Percentiles rank a stretch among this genome's conserved stretches.
These are phyloP conservation scores for Circinella umbellata DNA, from an alignment of 371 early-diverging fungal genomes.

Conservation along the genomic window DNA sequence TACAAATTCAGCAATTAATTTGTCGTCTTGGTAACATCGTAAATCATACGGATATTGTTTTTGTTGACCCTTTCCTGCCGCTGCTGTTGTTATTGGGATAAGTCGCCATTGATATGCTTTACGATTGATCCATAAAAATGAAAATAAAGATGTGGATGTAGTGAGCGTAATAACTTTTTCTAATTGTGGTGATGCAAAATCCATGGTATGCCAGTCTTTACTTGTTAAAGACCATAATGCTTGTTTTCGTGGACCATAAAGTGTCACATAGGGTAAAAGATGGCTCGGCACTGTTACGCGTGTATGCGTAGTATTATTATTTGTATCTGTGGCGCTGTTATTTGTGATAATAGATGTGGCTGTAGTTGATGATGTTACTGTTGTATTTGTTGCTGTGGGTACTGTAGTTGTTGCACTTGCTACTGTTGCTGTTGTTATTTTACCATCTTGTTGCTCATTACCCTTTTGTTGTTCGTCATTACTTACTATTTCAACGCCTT, in stretches of 20 bases:
- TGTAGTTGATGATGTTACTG: not conserved
- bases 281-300: conserved; percentile 13
- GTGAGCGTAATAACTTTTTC: conserved; percentile 21
- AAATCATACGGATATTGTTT: conserved; percentile 16
- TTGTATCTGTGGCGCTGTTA: no score
- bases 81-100: conserved; percentile 8
- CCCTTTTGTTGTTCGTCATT: not conserved
- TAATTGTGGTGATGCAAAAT: conserved; percentile 15
- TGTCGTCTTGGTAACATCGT: conserved; percentile 17
- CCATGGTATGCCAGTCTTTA: conserved; percentile 39
- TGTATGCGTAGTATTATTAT: not conserved
- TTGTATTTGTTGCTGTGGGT: not conserved
- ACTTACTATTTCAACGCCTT: not conserved
- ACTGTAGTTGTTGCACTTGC: not conserved
- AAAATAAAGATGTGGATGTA: conserved; percentile 29
- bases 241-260: conserved; percentile 23
- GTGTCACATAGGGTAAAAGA: conserved; percentile 20
- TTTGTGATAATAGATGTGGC: not conserved
- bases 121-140: conserved; percentile 21
- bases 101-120: conserved; percentile 25
- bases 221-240: conserved; percentile 31
- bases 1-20: conserved; percentile 17
- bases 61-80: conserved; percentile 4
- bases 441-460: not conserved
- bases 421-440: not conserved